phyloP scores from a whole-genome alignment of 129 eudicot genomes.

The Lactuca sativa region DNA sequence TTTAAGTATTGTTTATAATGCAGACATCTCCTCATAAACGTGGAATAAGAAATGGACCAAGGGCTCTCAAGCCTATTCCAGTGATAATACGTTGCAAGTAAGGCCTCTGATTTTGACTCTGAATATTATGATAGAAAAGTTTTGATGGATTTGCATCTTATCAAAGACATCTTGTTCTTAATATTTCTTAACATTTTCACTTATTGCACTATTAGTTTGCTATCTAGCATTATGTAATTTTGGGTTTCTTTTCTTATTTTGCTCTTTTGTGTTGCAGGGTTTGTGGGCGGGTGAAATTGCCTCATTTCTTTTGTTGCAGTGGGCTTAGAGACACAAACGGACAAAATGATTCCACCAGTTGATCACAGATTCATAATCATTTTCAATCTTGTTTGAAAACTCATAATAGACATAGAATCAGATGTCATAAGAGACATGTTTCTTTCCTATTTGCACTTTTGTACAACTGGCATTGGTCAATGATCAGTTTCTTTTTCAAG shows the following conservation, averaged over 20 bases:
- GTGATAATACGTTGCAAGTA: conserved; percentile 84
- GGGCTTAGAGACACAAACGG: conserved; percentile 63
- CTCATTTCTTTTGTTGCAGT: conserved; percentile 95
- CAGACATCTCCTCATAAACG: conserved; percentile 74
- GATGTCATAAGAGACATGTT: neutral
- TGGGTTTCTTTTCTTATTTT: no score
- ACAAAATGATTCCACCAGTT: conserved; percentile 34
- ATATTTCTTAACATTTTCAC: no score
- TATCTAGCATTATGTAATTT: no score
- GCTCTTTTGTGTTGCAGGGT: conserved; percentile 12
- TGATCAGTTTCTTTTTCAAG: neutral
- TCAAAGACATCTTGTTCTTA: no score
- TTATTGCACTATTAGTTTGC: no score
- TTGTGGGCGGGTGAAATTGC: conserved; percentile 56
- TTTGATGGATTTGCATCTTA: no score
- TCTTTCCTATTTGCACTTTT: neutral
- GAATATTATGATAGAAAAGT: neutral
- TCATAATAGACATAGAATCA: conserved; percentile 22
- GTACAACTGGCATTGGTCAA: neutral
- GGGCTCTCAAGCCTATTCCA: conserved; percentile 77
- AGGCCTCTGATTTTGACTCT: conserved; percentile 21
- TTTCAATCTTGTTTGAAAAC: neutral
- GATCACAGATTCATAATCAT: conserved; percentile 13
- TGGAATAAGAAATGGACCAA: conserved; percentile 89
- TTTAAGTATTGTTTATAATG: conserved; percentile 19